A percentile compares a stretch with the other conserved stretches of the same genome.
These are phyloP conservation scores for Boletus fagicola DNA, from an alignment of 768 basidiomycete species.

Conservation along the genomic window DNA sequence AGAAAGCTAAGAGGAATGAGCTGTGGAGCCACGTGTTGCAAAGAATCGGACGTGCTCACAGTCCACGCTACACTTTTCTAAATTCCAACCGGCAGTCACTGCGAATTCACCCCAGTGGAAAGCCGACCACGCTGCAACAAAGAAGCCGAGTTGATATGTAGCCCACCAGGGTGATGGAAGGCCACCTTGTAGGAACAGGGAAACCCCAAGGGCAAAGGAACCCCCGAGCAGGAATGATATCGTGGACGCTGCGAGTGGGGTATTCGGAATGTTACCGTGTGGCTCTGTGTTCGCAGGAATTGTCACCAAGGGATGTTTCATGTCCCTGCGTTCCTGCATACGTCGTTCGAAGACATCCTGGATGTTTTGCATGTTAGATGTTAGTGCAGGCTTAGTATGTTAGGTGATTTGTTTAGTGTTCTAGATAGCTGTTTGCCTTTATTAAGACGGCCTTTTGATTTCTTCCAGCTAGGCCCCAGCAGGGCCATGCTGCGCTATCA, in stretches of 20 bases:
- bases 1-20: slow-evolving; percentile 60
- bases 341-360: slow-evolving; percentile 42
- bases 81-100: slow-evolving; percentile 94
- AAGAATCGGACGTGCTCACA: slow-evolving; percentile 54
- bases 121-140: slow-evolving; percentile 74
- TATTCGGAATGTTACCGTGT: slow-evolving; percentile 78
- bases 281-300: slow-evolving; percentile 41
- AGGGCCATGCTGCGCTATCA: slow-evolving; percentile 22
- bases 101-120: slow-evolving; percentile 97
- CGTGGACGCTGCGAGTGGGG: slow-evolving; percentile 71
- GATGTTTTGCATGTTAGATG: slow-evolving; percentile 36
- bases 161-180: slow-evolving; percentile 54
- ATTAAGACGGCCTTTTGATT: slow-evolving; percentile 6
- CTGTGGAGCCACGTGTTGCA: slow-evolving; percentile 1
- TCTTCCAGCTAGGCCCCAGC: neutral
- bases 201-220: slow-evolving; percentile 57
- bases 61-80: slow-evolving; percentile 87
- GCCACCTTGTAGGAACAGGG: slow-evolving; percentile 49
- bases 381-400: neutral
- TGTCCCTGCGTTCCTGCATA: slow-evolving; percentile 40
- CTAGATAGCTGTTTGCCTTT: slow-evolving; percentile 13
- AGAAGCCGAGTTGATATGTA: slow-evolving; percentile 79
- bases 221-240: slow-evolving; percentile 87
- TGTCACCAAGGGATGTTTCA: slow-evolving; percentile 49
- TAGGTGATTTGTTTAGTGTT: neutral